Base-by-base conservation (phyloP, 176 grass and related monocot genomes). In the Aegilops bicornis region DNA sequence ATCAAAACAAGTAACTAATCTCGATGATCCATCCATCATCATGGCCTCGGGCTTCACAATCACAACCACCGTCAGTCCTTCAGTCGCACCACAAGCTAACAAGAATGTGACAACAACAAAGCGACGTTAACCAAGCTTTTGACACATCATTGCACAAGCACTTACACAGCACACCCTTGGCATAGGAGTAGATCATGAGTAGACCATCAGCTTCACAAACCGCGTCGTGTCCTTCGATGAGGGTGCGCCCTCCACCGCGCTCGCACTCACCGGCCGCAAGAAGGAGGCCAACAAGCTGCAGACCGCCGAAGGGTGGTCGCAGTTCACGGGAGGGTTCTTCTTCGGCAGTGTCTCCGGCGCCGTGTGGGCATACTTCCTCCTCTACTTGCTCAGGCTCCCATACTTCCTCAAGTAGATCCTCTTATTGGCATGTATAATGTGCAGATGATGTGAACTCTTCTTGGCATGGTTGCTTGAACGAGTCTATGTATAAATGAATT, bases 211-310 rank as follows among this genome's bases (percentile, higher is more conserved):
- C 32, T 33, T 33, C 32, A 33, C 32, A 33, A 33, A 98, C 84
- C 92, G 96, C 37, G 29, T 83, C 14, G 92, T 93, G 0, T 96
- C 96, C 1, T 98, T 98, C 87, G 77, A 77, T 7, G 93, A 98
- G 70, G 93, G 91, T 1, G 93, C 86, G 4, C 90, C 96, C 0
- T 96, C 96, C 68, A 96, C 80, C 4, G 64, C 86, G 82, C 89
- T 98, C 58, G 96, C 96, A 23, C 89, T 98, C 54, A 98, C 96
- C 0, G 92, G 96, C 0, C 67, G 93, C 75, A 96, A 94, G 92
- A 96, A 98, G 90, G 96, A 88, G 88, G 96, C 92, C 16, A 93
- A 98, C 86, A 94, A 96, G 90, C 92, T 98, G 32, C 96, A 94
- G 86, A 98, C 96, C 7, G 90, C 96, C 33, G 96, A 98, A 2